Evolutionary conservation across 1,284 basidiomycete genomes (phyloP), one percentile per base, ranked within the genome.

Genomic region (Pseudozyma hubeiensis): DNA sequence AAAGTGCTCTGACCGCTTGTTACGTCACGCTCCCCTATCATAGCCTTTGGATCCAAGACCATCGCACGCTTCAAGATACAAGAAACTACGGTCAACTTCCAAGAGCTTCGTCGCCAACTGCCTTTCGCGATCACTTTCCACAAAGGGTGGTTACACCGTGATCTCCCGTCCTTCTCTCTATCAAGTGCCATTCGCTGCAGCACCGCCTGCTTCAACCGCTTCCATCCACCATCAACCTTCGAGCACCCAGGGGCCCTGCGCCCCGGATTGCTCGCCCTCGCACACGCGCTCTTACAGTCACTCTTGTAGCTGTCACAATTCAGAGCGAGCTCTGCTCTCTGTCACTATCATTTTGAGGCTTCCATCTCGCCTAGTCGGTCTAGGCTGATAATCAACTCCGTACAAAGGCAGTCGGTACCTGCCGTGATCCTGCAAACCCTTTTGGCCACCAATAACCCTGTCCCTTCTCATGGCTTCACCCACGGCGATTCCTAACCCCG

Each of bases 401-500:
- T 24, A 24, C 24, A 47, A 47, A 7, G 14, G 16, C 16, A 29
- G 8, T 5, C 19, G 39, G 16, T 5, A 7, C 7, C 33, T 35
- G 5, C 8, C 31, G 17, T 24, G 17, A 45, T 33, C n/a, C 13
- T 9, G n/a, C 13, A 33, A 4, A 24, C 7, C 7, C 19, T 17
- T 33, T 16, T 29, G 10, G 39, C 8, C 16, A 17, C 40, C 8
- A 17, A 5, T 17, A 29, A 17, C 11, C 3, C 17, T 29, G 37
- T 19, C 17, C 35, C n/a, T n/a, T 49, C 62, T 53, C 34, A 78
- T 78, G 75, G 75, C 75, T 54, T 67, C 75, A 33, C 77, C 77
- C 0, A 79, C 77, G 3, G 74, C 77, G 9, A 79, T 79, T 34
- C 75, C 77, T 17, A 64, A 79, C 35, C 53, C 57, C 39, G 66